Evolutionary conservation across 495 filamentous ascomycete species (phyloP), one percentile per base, ranked within the genome.

Genomic region (Niebla homalea): DNA sequence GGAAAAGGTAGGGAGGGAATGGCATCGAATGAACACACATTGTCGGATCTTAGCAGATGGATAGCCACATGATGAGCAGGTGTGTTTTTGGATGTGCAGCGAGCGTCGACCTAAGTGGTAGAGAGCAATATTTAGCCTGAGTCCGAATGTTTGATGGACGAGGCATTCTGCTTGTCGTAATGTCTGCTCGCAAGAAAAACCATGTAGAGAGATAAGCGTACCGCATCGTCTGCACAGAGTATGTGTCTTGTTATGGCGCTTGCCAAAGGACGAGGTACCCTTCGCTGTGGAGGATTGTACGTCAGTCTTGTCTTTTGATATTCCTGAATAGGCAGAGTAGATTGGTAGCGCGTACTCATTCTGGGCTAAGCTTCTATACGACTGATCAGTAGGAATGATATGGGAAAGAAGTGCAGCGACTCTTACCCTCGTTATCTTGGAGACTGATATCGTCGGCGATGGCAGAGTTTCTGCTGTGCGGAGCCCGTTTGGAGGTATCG

Each of bases 221-320:
- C 92, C 92, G 83, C 92, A 98, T 72, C 92, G 93, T 78, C 93
- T 82, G 86, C 92, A 98, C 69, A 98, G 79, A 62, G 87, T 92
- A 79, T 98, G 92, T 72, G 93, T 87, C 79, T 98, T 98, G 78
- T 90, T 98, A 79, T 98, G 87, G 80, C 87, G 87, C 81, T 90
- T 92, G 72, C 89, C 89, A 72, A 94, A 94, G 76, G 83, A 88
- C 69, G 84, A 88, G 67, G 89, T 94, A 81, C 89, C 89, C 86
- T 94, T 94, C 68, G 80, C 78, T 81, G 64, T 71, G 52, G 56
- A 56, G 45, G 19, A 16, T 26, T 36, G 36, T 57, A 42, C 52
- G 48, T 46, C 32, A 36, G 18, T 5, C 36, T 15, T 26, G n/a
- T 26, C 18, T 16, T 8, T 45, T 6, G 2, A 45, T 41, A 8